Evolutionary conservation across 2,329 filamentous ascomycete species (phyloP), one percentile per base, ranked within the genome.

Genomic region (Trichophyton benhamiae): DNA sequence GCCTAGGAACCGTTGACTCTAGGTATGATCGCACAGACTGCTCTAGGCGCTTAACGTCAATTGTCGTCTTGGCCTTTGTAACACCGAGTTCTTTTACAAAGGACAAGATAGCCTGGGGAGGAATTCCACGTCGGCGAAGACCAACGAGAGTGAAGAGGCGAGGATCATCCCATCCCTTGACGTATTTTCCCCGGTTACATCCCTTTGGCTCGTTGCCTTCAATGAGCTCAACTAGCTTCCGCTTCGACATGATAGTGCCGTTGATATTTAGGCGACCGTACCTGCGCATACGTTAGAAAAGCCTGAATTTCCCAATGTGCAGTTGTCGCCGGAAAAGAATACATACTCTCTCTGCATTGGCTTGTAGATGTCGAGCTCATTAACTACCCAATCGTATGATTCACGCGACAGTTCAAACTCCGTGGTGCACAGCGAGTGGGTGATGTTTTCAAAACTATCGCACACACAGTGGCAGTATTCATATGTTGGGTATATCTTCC

Each of bases 401-500:
- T 88, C 86, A 63, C 92, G 80, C 20, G 88, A 87, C 59, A 89
- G 83, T 66, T 91, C 85, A 69, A 97, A 96, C 72, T 97, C 94
- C 1, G 88, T 92, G 0, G 94, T 97, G 72, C 92, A 97, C 20
- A 97, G 79, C 13, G 87, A 92, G 77, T 96, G 92, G 0, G 91
- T 91, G 69, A 97, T 95, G 17, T 83, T 83, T 74, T 99, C 94
- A 66, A 96, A 89, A 67, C 88, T 91, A 80, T 97, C 94, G 68
- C 89, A 92, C 22, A 96, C 79, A 73, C 89, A 95, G 77, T 55
- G 46, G 7, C 36, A 41, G 25, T 42, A 53, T 53, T 53, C 59
- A 70, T 96, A 96, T 0, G 92, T 95, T 0, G 94, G 94, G 72
- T 96, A 96, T 65, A 96, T 95, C 74, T 85, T 87, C 91, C 91